A percentile compares a stretch with the other conserved stretches of the same genome.
These are phyloP conservation scores for Paraconiothyrium sp. DNA, from an alignment of 2,329 filamentous ascomycete species.

Conservation along the genomic window DNA sequence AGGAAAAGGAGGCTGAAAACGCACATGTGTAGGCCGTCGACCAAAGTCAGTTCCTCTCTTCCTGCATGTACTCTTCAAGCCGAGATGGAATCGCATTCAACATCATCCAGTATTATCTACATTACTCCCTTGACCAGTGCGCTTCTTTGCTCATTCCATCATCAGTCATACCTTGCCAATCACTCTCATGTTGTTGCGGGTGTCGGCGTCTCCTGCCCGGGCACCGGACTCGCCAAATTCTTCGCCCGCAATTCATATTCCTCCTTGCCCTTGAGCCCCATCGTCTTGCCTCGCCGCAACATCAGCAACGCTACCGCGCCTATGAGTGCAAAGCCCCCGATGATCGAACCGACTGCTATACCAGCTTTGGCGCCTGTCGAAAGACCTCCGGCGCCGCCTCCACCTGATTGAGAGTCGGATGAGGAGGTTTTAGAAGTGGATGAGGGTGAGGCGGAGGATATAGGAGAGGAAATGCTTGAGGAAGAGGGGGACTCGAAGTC, in stretches of 20 bases:
- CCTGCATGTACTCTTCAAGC: not conserved
- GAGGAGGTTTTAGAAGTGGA: slow-evolving; percentile 25
- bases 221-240: slow-evolving; percentile 12
- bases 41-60: not conserved
- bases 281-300: slow-evolving; percentile 30
- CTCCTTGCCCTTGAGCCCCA: slow-evolving; percentile 33
- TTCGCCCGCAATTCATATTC: slow-evolving; percentile 38
- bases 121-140: too few species aligned
- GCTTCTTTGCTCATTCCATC: too few species aligned
- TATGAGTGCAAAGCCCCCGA: slow-evolving; percentile 34
- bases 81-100: too few species aligned
- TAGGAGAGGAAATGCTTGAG: slow-evolving; percentile 23
- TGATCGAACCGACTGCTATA: slow-evolving; percentile 49
- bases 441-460: slow-evolving; percentile 29
- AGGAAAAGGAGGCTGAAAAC: slow-evolving; percentile 27
- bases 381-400: slow-evolving; percentile 32
- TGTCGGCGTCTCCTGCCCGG: not conserved
- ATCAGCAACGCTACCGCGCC: slow-evolving; percentile 34
- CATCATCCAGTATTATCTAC: too few species aligned
- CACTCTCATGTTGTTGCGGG: not conserved
- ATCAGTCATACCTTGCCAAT: too few species aligned
- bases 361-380: slow-evolving; percentile 56
- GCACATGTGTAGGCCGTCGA: not conserved
- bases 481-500: slow-evolving; percentile 44
- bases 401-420: not conserved